phyloP scores from a whole-genome alignment of 345 rosid genomes.

The Gossypium anomalum region DNA sequence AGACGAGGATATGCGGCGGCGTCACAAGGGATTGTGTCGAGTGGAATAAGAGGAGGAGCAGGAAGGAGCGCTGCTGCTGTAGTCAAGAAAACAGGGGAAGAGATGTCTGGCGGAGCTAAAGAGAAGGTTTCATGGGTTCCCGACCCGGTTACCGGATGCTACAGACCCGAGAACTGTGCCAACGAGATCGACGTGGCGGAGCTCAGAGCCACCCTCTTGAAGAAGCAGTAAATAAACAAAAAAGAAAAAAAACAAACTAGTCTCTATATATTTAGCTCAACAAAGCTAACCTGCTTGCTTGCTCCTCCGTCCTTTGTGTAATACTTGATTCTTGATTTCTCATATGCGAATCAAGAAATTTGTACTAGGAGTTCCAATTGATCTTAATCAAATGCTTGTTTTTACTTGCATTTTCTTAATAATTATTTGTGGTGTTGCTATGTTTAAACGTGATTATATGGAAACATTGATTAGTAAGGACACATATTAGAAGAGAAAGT shows the following conservation, averaged over 20 bases:
- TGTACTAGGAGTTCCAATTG: no score
- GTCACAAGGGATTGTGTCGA: slow-evolving; percentile 27
- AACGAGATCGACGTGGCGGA: slow-evolving; percentile 57
- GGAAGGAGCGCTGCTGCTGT: slow-evolving; percentile 13
- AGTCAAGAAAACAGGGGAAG: slow-evolving; percentile 47
- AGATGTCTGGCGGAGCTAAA: slow-evolving; percentile 23
- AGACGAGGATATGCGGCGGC: slow-evolving; percentile 43
- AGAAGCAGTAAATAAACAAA: background rate
- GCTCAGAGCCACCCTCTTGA: slow-evolving; percentile 49
- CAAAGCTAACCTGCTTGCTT: background rate
- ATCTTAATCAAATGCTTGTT: background rate
- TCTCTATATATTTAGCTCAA: background rate
- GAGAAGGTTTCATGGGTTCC: slow-evolving; percentile 62
- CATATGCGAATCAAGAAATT: background rate
- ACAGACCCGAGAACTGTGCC: slow-evolving; percentile 50
- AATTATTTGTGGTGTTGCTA: no score
- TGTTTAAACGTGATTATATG: no score
- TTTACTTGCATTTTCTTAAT: background rate
- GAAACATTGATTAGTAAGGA: no score
- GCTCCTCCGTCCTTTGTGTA: background rate
- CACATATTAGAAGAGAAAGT: no score
- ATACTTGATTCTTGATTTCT: background rate
- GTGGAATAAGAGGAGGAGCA: slow-evolving; percentile 21
- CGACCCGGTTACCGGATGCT: slow-evolving; percentile 64
- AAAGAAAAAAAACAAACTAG: background rate